These are phyloP conservation scores for Globisporangium megalacanthum DNA, from an alignment of 352 stramenopile species.

Conservation along the genomic window DNA sequence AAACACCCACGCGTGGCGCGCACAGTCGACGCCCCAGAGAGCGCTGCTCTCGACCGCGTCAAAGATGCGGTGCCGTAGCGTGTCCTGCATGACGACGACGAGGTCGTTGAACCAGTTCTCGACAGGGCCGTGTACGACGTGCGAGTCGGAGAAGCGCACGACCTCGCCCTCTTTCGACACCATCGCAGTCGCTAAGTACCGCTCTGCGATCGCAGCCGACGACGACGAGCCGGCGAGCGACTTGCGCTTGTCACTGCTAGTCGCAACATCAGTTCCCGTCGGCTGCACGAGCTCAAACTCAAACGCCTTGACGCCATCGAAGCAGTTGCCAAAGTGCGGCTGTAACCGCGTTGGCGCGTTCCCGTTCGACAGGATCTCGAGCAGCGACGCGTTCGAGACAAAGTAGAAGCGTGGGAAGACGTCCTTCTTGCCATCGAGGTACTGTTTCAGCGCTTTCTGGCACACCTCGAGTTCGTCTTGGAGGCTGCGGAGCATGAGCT, in stretches of 20 bases:
- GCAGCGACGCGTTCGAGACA: conserved; percentile 91
- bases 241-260: neutral
- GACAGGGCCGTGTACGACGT: conserved; percentile 81
- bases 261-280: neutral
- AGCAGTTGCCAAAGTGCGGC: conserved; percentile 88
- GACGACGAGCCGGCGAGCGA: conserved; percentile 11
- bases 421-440: conserved; percentile 96
- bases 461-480: conserved; percentile 91
- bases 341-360: conserved; percentile 83
- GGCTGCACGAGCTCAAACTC: conserved; percentile 45
- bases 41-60: conserved; percentile 91
- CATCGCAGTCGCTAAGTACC: conserved; percentile 88
- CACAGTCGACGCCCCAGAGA: conserved; percentile 85
- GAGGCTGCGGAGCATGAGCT: conserved; percentile 75
- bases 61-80: conserved; percentile 75
- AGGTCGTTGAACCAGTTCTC: conserved; percentile 95
- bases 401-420: conserved; percentile 97
- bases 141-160: conserved; percentile 76
- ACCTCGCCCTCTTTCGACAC: conserved; percentile 95
- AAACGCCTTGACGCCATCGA: conserved; percentile 85
- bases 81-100: conserved; percentile 92
- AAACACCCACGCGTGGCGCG: conserved; percentile 88
- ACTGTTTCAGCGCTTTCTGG: conserved; percentile 95
- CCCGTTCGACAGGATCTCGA: conserved; percentile 95
- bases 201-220: conserved; percentile 18